Base-by-base conservation (phyloP, 176 grass and related monocot genomes). In the Aegilops longissima region DNA sequence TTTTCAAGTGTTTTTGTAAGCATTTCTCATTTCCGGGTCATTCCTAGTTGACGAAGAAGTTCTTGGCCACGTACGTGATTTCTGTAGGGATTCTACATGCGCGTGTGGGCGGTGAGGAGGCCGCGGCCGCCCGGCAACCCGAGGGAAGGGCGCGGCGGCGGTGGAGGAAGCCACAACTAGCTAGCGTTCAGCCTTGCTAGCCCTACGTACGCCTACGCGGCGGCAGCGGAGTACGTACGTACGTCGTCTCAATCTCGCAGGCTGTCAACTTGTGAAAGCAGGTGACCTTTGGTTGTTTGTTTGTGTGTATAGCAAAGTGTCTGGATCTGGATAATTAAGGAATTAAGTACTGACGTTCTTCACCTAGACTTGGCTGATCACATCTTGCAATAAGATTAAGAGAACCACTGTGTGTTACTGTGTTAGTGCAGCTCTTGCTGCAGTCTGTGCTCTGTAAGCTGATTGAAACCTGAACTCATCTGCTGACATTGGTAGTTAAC, bases 121-220 rank as follows among this genome's bases (percentile, higher is more conserved):
- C 86, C 76, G 4, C 49, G 9, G 62, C 35, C 66, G 17, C 45
- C 67, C 6, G 11, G 21, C 4, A 64, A 10, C 0, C 77, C 90
- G 8, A 34, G n/a, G 16, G 85, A 88, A 84, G 89, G 89, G 5
- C 23, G n/a, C n/a, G 90, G 90, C 18, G 82, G 82, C 12, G 40
- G 77, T 12, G 86, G 90, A 52, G 90, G 90, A 1, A 1, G 1
- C 2, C 90, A 91, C 61, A 8, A 91, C 52, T 44, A 42, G 9
- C 39, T 85, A 91, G 80, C 9, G 36, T 0, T 8, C 45, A 24
- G 9, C 21, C 23, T 30, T 2, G 24, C 33, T 33, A 52, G 27
- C 34, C 23, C 20, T 34, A 18, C 16, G 5, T 73, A n/a, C 62
- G 1, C 14, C 14, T 0, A 16, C 5, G 13, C 49, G 49, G 14